These are phyloP conservation scores for Tylopilus balloui DNA, from an alignment of 768 basidiomycete genomes.

Conservation along the genomic window DNA sequence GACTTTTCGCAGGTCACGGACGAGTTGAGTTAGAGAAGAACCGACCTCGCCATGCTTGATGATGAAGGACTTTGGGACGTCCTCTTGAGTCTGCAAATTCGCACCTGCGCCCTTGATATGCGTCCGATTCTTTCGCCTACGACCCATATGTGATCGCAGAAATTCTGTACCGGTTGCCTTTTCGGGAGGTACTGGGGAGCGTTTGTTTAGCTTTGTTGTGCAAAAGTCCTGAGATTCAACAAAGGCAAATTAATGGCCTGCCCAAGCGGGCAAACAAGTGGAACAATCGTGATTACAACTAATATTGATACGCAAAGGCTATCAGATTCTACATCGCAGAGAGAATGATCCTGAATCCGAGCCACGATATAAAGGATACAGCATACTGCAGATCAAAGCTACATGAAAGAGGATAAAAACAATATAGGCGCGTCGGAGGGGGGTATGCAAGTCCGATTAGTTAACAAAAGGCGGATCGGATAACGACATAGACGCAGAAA, in stretches of 20 bases:
- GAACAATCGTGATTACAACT: conserved; percentile 18
- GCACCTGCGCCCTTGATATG: conserved; percentile 62
- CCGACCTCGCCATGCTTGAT: conserved; percentile 96
- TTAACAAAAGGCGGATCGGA: not conserved
- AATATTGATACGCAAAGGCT: conserved; percentile 1
- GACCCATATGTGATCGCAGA: conserved; percentile 39
- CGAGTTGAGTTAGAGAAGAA: conserved; percentile 78
- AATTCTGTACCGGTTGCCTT: conserved; percentile 16
- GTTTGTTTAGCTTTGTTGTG: conserved; percentile 28
- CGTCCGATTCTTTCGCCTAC: conserved; percentile 74
- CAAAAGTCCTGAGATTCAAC: not conserved
- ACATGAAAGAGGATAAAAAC: conserved; percentile 16
- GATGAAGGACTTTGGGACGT: conserved; percentile 86
- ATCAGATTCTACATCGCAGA: conserved; percentile 10
- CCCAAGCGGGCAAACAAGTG: too few species aligned
- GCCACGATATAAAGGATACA: conserved; percentile 24
- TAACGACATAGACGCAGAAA: conserved; percentile 4
- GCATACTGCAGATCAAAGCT: conserved; percentile 28
- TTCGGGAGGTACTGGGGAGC: conserved; percentile 8
- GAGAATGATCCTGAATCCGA: conserved; percentile 4
- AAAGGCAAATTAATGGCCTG: not conserved
- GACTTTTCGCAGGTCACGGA: conserved; percentile 88
- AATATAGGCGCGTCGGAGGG: not conserved
- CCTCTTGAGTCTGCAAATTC: conserved; percentile 32
- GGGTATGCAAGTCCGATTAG: conserved; percentile 9